Base-by-base conservation (phyloP, 2,329 filamentous ascomycete species). In the Pseudogymnoascus sp. region DNA sequence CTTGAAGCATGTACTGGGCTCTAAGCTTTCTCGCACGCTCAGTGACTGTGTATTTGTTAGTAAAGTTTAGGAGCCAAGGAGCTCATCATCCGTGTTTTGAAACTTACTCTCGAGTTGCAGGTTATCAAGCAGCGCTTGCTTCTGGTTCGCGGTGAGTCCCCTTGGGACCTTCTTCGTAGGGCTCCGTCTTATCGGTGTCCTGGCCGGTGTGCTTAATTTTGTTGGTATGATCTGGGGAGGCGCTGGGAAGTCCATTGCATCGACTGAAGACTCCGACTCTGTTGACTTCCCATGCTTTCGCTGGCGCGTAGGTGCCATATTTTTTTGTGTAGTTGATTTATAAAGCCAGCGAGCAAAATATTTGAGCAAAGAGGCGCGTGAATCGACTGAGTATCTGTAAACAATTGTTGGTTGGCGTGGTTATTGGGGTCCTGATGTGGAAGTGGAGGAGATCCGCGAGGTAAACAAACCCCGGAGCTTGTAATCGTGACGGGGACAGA, bases 91-190 rank as follows among this genome's bases (percentile, higher is more conserved):
- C 33, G 31, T 61, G 17, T 23, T 31, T 19, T 31, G 23, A 9
- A 26, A 75, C 87, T 66, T 82, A 96, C 92, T 85, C 76, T 97
- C 92, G 42, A 96, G 81, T 72, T 96, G 91, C 40, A 96, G 77
- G 70, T 97, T 96, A 71, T 96, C 91, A 64, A 96, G 88, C 61
- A 96, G 78, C 10, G 89, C 88, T 75, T 95, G 90, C 76, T 96
- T 96, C 74, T 96, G 91, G 42, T 81, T 80, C 63, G 84, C 74
- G 2, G 86, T 87, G 66, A 93, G 83, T 46, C 82, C 84, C 64
- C 83, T 77, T 70, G 77, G 81, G 67, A 77, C 81, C 76, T 83
- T 88, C 75, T 83, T 88, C 62, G 83, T 81, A 1, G 88, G 88
- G 70, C 85, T 88, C 73, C 78, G 73, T 31, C 78, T 79, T 63